Percentiles rank a stretch among this genome's conserved stretches.
phyloP scores from a whole-genome alignment of 164 flowering plant genomes.

The Vitis amurensis region DNA sequence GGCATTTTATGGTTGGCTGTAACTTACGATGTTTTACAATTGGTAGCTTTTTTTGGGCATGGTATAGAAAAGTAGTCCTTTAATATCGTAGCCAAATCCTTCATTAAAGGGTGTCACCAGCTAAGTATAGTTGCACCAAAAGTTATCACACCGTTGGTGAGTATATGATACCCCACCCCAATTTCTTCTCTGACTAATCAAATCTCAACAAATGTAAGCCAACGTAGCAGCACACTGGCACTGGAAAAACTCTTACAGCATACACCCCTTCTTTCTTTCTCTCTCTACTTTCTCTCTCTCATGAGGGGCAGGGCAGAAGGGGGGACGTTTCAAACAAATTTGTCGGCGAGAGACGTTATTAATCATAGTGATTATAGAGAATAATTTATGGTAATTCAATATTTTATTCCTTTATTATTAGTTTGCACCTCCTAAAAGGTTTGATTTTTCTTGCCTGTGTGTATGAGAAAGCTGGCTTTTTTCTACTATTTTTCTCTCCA shows the following conservation, averaged over 20 bases:
- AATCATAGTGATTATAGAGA: conserved; percentile 22
- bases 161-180: neutral
- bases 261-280: neutral
- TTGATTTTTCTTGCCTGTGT: neutral
- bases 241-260: too few species aligned
- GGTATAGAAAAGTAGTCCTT: too few species aligned
- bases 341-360: conserved; percentile 43
- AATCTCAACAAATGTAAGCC: conserved; percentile 10
- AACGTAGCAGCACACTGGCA: neutral
- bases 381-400: conserved; percentile 12
- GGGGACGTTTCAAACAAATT: conserved; percentile 32
- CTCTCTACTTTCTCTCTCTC: conserved; percentile 6
- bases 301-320: neutral
- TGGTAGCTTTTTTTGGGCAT: too few species aligned
- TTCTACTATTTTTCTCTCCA: neutral
- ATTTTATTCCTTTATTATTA: conserved; percentile 3
- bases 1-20: too few species aligned
- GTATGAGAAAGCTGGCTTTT: conserved; percentile 26
- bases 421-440: neutral
- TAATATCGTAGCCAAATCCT: too few species aligned
- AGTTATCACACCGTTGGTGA: neutral
- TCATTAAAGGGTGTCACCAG: neutral
- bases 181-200: conserved; percentile 1
- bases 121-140: neutral
- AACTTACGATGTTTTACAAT: too few species aligned